Evolutionary conservation across 1,139 yeast species (phyloP).

Genomic region (Yamadazyma atmosphaerica): DNA sequence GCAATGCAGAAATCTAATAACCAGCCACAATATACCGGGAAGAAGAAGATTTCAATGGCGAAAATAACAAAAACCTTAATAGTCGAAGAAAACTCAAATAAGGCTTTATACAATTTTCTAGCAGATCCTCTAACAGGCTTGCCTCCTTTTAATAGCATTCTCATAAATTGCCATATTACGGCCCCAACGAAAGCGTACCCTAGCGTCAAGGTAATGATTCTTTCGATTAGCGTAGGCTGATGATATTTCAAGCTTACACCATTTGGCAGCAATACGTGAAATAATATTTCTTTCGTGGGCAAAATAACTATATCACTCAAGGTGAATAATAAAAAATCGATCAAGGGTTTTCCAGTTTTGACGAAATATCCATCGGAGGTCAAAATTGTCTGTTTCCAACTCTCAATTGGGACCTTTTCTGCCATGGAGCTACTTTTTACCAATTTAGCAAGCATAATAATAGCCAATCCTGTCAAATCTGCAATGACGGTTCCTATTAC

Average conservation of each 20-base stretch:
- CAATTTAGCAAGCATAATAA: slow-evolving; percentile 4
- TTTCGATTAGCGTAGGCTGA: slow-evolving; percentile 29
- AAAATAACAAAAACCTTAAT: slow-evolving; percentile 75
- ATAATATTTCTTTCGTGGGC: slow-evolving; percentile 21
- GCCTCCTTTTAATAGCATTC: slow-evolving; percentile 27
- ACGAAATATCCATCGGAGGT: slow-evolving; percentile 2
- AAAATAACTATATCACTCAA: slow-evolving; percentile 13
- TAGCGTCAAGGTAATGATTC: slow-evolving; percentile 29
- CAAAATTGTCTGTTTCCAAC: background rate
- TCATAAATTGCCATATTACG: slow-evolving; percentile 36
- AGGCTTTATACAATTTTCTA: slow-evolving; percentile 49
- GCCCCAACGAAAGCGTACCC: slow-evolving; percentile 41
- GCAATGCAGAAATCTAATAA: slow-evolving; percentile 69
- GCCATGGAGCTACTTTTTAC: slow-evolving; percentile 3
- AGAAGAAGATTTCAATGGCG: slow-evolving; percentile 74
- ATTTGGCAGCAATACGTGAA: slow-evolving; percentile 18
- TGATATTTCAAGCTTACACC: slow-evolving; percentile 9
- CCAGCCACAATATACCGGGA: slow-evolving; percentile 86
- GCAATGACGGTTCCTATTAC: slow-evolving; percentile 42
- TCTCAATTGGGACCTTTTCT: background rate
- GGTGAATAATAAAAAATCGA: slow-evolving; percentile 12
- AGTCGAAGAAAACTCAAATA: slow-evolving; percentile 57
- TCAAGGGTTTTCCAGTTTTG: slow-evolving; percentile 13
- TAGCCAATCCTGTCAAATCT: slow-evolving; percentile 13
- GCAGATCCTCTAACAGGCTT: slow-evolving; percentile 50